Conservation (phyloP, 2,329 filamentous ascomycete genomes). For the Alternaria postmessia region DNA sequence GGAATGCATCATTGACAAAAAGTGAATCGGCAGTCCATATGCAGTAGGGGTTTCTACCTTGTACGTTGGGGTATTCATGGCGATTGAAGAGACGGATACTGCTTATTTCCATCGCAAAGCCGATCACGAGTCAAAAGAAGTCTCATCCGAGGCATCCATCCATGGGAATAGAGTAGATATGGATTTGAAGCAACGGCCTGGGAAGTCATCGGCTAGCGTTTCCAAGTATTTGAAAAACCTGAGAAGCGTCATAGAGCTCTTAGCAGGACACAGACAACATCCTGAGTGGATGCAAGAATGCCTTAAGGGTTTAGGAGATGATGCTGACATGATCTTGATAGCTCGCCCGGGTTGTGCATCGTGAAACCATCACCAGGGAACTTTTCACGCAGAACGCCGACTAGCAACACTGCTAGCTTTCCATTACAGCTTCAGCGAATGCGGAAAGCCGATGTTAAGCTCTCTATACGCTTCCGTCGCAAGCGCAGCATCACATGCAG, state of each 20-base stretch:
- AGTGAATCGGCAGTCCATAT: neutral
- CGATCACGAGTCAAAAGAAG: too few species aligned
- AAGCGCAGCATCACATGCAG: constrained; percentile 1
- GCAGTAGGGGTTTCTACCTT: neutral
- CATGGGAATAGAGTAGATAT: neutral
- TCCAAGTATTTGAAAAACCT: neutral
- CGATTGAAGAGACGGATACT: too few species aligned
- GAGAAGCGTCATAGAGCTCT: neutral
- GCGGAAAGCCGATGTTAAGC: neutral
- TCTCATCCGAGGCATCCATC: too few species aligned
- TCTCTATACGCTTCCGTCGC: neutral
- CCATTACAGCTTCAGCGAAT: neutral
- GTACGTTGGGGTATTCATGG: too few species aligned
- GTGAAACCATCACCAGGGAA: neutral
- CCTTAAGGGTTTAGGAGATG: neutral
- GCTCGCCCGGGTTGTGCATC: neutral
- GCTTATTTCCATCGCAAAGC: too few species aligned
- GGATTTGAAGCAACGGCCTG: neutral
- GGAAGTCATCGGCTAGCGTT: neutral
- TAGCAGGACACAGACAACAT: neutral
- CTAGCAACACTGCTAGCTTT: neutral
- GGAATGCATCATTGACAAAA: neutral
- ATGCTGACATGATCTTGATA: neutral
- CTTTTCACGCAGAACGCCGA: neutral
- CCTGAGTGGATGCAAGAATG: neutral